Base-by-base conservation (phyloP, 768 basidiomycete species). In the Rhodotorula diobovata region DNA sequence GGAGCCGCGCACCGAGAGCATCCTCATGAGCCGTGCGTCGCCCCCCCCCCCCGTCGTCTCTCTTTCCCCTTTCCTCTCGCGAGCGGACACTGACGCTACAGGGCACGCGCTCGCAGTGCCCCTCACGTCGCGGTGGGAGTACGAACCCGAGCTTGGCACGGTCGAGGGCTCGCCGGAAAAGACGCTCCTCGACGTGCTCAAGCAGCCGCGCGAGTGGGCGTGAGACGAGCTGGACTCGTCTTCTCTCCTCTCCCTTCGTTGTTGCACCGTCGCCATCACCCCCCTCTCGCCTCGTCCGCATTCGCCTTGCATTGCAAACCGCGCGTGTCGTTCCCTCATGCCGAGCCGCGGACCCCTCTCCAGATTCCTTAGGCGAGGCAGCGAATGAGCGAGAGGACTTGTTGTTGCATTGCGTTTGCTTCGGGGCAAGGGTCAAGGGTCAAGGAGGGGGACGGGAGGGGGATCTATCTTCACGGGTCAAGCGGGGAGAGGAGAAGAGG, bases 91-190 rank as follows among this genome's bases (percentile, higher is more conserved):
- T 32, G 54, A 23, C 37, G 4, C 34, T 39, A 23, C 28, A 55
- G 18, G 9, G 46, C 28, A 20, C 15, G 0, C 21, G 7, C 25
- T 3, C 37, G 70, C 76, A 75, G 73, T 94, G 63, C 92, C 92
- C 0, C 88, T 92, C 81, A 89, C 86, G 10, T 90, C 90, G 35
- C 84, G 90, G 72, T 94, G 91, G 91, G 92, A 94, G 81, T 94
- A 93, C 79, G 88, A 88, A 86, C 83, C 86, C 9, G 88, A 90
- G 14, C 80, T 93, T 73, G 91, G 89, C 4, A 82, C 80, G 30
- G 83, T 87, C 39, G 83, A 81, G 68, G 86, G 84, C 0, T 87
- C 87, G 18, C 85, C 86, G 67, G 92, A 93, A 78, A 88, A 84
- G 28, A 84, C 84, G 62, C 76, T 92, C 45, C 73, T 90, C 45